Evolutionary conservation across 2,329 filamentous ascomycete species (phyloP), one percentile per base, ranked within the genome.

Genomic region (Colletotrichum gigasporum): DNA sequence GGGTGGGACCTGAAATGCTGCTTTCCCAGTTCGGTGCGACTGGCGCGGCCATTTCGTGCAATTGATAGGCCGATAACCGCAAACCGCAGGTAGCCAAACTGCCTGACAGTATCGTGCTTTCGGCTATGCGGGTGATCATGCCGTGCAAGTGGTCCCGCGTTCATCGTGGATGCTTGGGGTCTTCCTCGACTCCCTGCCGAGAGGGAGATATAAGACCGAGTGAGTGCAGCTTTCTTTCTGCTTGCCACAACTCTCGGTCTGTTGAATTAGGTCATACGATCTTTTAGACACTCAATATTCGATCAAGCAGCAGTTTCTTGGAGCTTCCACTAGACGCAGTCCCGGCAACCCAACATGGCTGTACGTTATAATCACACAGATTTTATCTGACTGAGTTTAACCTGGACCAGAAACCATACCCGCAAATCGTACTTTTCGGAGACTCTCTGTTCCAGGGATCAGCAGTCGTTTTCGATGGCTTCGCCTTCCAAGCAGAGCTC

Each of bases 391-490:
- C n/a, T n/a, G n/a, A n/a, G n/a, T n/a, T 32, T 56, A 8, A 56
- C 32, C 32, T 10, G 6, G 28, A 30, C 8, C 30, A 67, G 65
- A 67, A 63, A 48, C 63, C 63, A 3, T 91, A 91, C 71, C 88
- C 90, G 50, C 92, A 94, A 72, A 83, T 94, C 70, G 82, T 98
- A 67, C 87, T 98, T 22, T 91, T 98, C 67, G 95, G 95, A 57
- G 96, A 98, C 79, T 97, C 93, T 30, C 90, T 98, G 66, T 90
- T 95, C 50, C 89, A 98, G 73, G 82, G 85, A 41, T 85, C 88
- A 2, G 86, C 85, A 67, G 82, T 84, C 34, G 81, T 89, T 50
- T 78, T 85, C 10, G 80, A 87, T 60, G 92, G 91, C 14, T 95
- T 94, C 76, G 92, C 86, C 1, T 92, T 96, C 71, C 87, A 90